Conservation (phyloP, 345 rosid species). For the Heritiera fomes region DNA sequence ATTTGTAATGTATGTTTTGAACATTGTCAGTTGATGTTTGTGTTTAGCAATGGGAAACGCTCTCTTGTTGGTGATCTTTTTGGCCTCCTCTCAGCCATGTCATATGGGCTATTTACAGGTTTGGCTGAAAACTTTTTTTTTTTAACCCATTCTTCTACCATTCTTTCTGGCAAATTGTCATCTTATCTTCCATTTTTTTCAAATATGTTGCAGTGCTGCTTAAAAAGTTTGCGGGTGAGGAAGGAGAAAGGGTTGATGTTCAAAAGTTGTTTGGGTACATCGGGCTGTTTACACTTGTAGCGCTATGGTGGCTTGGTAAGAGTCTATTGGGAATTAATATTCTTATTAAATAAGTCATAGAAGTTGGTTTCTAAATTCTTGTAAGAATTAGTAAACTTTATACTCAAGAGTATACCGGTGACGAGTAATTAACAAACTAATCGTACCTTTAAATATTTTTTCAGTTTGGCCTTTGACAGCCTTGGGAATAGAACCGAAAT, state of each 20-base stretch:
- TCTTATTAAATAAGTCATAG: not conserved
- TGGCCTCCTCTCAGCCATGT: slow-evolving; percentile 95
- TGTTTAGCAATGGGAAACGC: slow-evolving; percentile 77
- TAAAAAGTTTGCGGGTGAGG: slow-evolving; percentile 94
- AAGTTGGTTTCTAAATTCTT: not conserved
- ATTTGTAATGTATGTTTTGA: slow-evolving; percentile 28
- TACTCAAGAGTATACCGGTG: not conserved
- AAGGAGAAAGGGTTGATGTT: slow-evolving; percentile 90
- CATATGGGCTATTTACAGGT: slow-evolving; percentile 96
- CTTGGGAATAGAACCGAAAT: slow-evolving; percentile 94
- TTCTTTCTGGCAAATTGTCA: slow-evolving; percentile 7
- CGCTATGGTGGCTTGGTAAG: slow-evolving; percentile 99
- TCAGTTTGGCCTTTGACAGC: slow-evolving; percentile 96
- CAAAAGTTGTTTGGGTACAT: slow-evolving; percentile 97
- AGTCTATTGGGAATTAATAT: slow-evolving; percentile 11
- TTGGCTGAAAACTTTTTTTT: not conserved
- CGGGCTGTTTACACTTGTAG: slow-evolving; percentile 92
- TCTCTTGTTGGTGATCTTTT: slow-evolving; percentile 93
- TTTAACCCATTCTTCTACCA: not conserved
- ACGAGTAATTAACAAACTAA: not conserved
- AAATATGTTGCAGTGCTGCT: slow-evolving; percentile 77
- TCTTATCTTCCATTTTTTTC: slow-evolving; percentile 8
- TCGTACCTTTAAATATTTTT: slow-evolving; percentile 19
- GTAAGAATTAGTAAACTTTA: not conserved
- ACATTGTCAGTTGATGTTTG: slow-evolving; percentile 55